Evolutionary conservation across 768 basidiomycete genomes (phyloP).

Genomic region (Hirschioporus abietinus): DNA sequence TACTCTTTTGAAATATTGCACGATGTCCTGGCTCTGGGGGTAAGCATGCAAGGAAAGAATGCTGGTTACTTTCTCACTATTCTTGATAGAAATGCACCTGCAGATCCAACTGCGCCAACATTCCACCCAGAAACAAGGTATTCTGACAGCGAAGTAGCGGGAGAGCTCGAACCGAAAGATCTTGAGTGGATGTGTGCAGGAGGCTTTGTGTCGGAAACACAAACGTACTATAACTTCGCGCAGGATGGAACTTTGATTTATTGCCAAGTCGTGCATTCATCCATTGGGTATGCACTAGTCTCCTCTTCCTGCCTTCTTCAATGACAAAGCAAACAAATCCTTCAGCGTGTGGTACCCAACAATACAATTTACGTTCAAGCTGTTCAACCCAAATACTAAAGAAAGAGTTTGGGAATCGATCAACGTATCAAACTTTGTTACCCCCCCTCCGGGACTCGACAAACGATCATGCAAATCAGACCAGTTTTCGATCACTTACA

Average conservation of each 20-base stretch:
- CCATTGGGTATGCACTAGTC: conserved; percentile 65
- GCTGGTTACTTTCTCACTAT: conserved; percentile 12
- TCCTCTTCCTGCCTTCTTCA: conserved; percentile 15
- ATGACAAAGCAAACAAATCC: conserved; percentile 6
- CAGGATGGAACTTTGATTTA: conserved; percentile 75
- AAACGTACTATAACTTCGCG: conserved; percentile 77
- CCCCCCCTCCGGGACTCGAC: conserved; percentile 72
- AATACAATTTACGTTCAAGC: conserved; percentile 90
- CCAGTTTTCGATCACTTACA: conserved; percentile 72
- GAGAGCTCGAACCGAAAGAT: conserved; percentile 71
- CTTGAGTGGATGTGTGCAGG: conserved; percentile 76
- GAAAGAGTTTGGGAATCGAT: conserved; percentile 80
- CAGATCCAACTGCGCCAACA: conserved; percentile 67
- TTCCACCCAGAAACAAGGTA: conserved; percentile 74
- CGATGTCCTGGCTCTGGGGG: conserved; percentile 6
- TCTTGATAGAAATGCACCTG: conserved; percentile 47
- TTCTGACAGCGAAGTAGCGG: conserved; percentile 55
- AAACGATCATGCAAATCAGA: conserved; percentile 84
- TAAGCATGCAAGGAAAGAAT: not conserved
- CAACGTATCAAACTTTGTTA: conserved; percentile 76
- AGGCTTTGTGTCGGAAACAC: conserved; percentile 90
- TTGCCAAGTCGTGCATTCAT: conserved; percentile 85
- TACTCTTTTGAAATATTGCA: not conserved
- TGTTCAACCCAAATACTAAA: conserved; percentile 72
- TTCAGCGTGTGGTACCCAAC: conserved; percentile 87